Evolutionary conservation across 1,284 basidiomycete species (phyloP).

Genomic region (Tilletia horrida): DNA sequence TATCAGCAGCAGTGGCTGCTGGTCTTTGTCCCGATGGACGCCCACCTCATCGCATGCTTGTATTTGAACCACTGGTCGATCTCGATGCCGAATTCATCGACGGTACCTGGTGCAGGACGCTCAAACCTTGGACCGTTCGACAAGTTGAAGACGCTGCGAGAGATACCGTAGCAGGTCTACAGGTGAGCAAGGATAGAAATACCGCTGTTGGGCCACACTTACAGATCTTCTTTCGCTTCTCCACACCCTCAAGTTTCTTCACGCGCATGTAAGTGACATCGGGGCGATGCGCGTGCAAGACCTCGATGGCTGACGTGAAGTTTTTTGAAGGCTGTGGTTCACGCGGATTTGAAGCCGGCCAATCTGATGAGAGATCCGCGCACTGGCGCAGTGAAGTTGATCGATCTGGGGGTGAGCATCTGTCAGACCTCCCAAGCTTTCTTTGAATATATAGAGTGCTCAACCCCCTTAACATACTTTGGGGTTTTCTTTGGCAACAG

Average conservation of each 20-base stretch:
- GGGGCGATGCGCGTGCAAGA: not conserved
- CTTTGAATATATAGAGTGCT: no score
- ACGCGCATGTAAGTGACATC: slow-evolving; percentile 11
- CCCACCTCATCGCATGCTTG: slow-evolving; percentile 35
- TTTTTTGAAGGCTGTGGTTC: slow-evolving; percentile 31
- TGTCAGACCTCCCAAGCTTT: no score
- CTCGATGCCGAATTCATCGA: slow-evolving; percentile 33
- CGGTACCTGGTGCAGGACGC: slow-evolving; percentile 33
- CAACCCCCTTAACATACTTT: slow-evolving; percentile 41
- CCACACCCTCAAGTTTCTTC: not conserved
- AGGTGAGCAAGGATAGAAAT: slow-evolving; percentile 23
- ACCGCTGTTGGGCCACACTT: not conserved
- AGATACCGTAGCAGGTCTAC: slow-evolving; percentile 35
- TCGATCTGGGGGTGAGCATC: not conserved
- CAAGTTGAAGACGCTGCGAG: slow-evolving; percentile 38
- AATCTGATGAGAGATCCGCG: slow-evolving; percentile 44
- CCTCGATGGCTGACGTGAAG: no score
- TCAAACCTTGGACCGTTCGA: slow-evolving; percentile 29
- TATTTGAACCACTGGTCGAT: slow-evolving; percentile 43
- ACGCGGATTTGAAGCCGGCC: slow-evolving; percentile 45
- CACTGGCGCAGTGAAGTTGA: slow-evolving; percentile 34
- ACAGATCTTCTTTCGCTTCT: not conserved
- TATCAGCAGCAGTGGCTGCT: no score
- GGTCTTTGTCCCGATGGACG: slow-evolving; percentile 12
- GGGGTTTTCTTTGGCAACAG: slow-evolving; percentile 16